These are phyloP conservation scores for Rhodomyrtus tomentosa DNA, from an alignment of 345 rosid species.

Conservation along the genomic window DNA sequence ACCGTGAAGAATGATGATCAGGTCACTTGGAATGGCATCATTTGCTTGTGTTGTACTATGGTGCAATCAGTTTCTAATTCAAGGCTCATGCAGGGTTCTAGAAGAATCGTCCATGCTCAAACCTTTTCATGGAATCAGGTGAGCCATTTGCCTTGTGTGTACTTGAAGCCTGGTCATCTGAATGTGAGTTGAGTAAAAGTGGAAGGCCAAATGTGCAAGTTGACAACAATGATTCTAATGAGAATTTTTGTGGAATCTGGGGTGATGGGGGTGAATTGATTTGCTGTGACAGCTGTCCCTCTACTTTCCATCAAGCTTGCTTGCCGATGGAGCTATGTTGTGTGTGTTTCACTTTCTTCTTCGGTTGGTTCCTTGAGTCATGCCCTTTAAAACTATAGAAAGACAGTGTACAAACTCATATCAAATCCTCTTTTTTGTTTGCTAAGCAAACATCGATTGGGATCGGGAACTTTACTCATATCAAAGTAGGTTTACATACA, in stretches of 20 bases:
- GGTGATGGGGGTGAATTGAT: conserved; percentile 89
- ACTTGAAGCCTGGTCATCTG: conserved; percentile 87
- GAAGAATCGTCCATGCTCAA: conserved; percentile 56
- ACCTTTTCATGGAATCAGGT: conserved; percentile 82
- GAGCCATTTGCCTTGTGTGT: conserved; percentile 59
- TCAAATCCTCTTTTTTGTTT: not conserved
- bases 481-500: not conserved
- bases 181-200: conserved; percentile 57
- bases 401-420: not conserved
- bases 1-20: conserved; percentile 61
- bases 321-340: conserved; percentile 58
- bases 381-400: not conserved
- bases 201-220: conserved; percentile 26
- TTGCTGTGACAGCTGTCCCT: conserved; percentile 92
- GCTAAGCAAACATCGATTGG: not conserved
- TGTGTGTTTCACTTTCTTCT: not conserved
- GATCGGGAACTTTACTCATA: not conserved
- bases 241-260: conserved; percentile 90
- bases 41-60: conserved; percentile 62
- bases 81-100: conserved; percentile 72
- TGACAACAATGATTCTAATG: conserved; percentile 69
- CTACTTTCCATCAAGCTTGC: conserved; percentile 82
- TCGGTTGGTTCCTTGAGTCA: not conserved
- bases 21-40: conserved; percentile 57
- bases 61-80: conserved; percentile 58